phyloP scores from a whole-genome alignment of 176 grass and related monocot genomes.

The Themeda triandra region DNA sequence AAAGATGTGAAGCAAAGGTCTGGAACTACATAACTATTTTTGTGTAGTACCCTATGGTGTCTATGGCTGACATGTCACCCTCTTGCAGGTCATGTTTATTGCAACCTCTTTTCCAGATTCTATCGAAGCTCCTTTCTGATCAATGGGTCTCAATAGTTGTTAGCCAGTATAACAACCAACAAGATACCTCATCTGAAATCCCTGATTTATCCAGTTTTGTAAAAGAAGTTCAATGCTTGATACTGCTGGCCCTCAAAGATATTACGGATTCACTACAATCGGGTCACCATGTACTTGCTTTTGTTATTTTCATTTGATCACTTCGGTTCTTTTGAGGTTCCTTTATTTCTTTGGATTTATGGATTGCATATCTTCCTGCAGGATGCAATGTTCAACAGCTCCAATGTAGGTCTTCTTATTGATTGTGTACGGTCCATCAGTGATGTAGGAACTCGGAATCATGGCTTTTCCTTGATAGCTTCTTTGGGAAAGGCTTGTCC shows the following conservation, averaged over 20 bases:
- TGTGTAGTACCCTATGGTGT: not conserved
- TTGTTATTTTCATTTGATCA: not conserved
- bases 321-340: not conserved
- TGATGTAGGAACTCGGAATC: slow-evolving; percentile 62
- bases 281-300: slow-evolving; percentile 46
- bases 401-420: slow-evolving; percentile 58
- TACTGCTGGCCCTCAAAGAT: slow-evolving; percentile 86
- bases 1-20: slow-evolving; percentile 85
- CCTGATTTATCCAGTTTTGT: slow-evolving; percentile 34
- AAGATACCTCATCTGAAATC: slow-evolving; percentile 40
- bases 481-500: slow-evolving; percentile 69
- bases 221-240: slow-evolving; percentile 65
- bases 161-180: slow-evolving; percentile 37
- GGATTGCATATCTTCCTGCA: slow-evolving; percentile 38
- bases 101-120: slow-evolving; percentile 67
- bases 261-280: slow-evolving; percentile 68
- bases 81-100: slow-evolving; percentile 55
- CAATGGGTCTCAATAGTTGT: slow-evolving; percentile 42
- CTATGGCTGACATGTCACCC: not conserved
- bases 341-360: slow-evolving; percentile 25
- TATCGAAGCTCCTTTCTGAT: slow-evolving; percentile 67
- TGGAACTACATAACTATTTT: not conserved
- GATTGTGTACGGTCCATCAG: slow-evolving; percentile 46
- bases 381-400: slow-evolving; percentile 59
- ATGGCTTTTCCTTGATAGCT: slow-evolving; percentile 74